A percentile compares a stretch with the other conserved stretches of the same genome.
Conservation (phyloP, 2,329 filamentous ascomycete genomes). For the Trichophyton schoenleinii region DNA sequence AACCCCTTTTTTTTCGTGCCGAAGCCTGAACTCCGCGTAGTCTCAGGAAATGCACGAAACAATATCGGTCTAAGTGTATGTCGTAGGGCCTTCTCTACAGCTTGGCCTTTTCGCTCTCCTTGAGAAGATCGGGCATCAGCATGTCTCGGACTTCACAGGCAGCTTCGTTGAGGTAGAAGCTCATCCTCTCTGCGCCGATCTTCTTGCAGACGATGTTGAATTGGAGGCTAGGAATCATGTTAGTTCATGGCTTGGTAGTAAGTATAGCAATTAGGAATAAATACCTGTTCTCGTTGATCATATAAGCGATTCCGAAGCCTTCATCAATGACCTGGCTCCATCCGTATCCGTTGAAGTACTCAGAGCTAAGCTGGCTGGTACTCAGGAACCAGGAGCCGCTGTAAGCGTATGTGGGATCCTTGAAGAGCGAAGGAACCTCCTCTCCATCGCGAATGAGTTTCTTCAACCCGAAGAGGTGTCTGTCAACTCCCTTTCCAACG, state of each 20-base stretch:
- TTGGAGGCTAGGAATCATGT: slow-evolving; percentile 54
- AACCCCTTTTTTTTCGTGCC: neutral
- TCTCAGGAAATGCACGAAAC: neutral
- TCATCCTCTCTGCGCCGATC: slow-evolving; percentile 82
- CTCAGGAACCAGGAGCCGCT: slow-evolving; percentile 81
- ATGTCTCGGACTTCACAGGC: slow-evolving; percentile 81
- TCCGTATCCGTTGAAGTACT: slow-evolving; percentile 98
- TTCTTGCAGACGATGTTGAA: slow-evolving; percentile 97
- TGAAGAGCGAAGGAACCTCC: slow-evolving; percentile 68
- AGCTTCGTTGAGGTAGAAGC: slow-evolving; percentile 88
- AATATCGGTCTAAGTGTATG: neutral
- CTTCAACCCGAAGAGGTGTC: slow-evolving; percentile 95
- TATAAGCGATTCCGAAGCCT: slow-evolving; percentile 95
- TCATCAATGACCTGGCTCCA: slow-evolving; percentile 97
- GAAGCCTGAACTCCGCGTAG: neutral
- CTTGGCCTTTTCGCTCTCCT: slow-evolving; percentile 64
- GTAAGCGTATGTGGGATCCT: slow-evolving; percentile 76
- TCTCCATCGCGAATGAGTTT: slow-evolving; percentile 72
- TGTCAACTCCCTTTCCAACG: slow-evolving; percentile 86
- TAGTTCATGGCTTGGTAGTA: neutral
- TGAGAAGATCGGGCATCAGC: slow-evolving; percentile 57
- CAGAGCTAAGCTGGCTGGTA: slow-evolving; percentile 77
- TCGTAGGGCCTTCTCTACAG: slow-evolving; percentile 42
- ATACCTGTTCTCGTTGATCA: slow-evolving; percentile 97
- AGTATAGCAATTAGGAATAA: neutral